phyloP scores from a whole-genome alignment of 1,139 yeast genomes.

The Sugiyamaella grinbergsii region DNA sequence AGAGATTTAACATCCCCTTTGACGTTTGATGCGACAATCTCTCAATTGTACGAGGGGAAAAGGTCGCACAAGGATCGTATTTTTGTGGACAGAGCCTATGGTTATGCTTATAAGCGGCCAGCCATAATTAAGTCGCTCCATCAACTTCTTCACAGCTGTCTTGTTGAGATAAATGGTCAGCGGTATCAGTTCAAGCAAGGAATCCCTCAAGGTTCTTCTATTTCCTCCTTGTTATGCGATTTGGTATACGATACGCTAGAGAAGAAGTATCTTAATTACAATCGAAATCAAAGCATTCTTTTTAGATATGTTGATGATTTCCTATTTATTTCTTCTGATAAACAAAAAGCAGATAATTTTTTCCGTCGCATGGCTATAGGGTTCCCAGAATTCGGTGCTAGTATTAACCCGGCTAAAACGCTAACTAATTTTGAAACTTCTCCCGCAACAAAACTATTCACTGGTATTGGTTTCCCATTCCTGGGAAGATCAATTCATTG shows the following conservation, averaged over 20 bases:
- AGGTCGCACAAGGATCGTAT: conserved; percentile 3
- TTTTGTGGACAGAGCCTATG: conserved; percentile 20
- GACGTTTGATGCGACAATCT: not conserved
- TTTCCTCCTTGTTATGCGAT: conserved; percentile 78
- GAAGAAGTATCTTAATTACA: conserved; percentile 44
- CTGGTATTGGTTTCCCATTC: conserved; percentile 18
- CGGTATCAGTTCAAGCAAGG: conserved; percentile 60
- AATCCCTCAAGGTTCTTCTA: conserved; percentile 81
- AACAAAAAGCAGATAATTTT: conserved; percentile 36
- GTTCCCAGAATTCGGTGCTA: conserved; percentile 60
- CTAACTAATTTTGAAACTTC: conserved; percentile 37
- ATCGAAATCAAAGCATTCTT: conserved; percentile 44
- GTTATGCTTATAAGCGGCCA: conserved; percentile 12
- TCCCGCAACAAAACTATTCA: conserved; percentile 1
- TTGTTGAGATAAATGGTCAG: conserved; percentile 43
- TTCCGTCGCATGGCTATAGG: conserved; percentile 41
- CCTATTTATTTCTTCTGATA: conserved; percentile 57
- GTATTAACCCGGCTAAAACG: conserved; percentile 60
- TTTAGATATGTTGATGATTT: conserved; percentile 87
- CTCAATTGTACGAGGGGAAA: not conserved
- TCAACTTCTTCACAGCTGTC: conserved; percentile 48
- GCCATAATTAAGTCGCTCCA: conserved; percentile 33
- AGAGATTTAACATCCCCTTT: not conserved
- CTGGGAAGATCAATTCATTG: conserved; percentile 25
- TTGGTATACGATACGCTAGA: conserved; percentile 68